Percentiles rank a stretch among this genome's conserved stretches.
These are phyloP conservation scores for Boletus insuetus DNA, from an alignment of 768 basidiomycete genomes.

Conservation along the genomic window DNA sequence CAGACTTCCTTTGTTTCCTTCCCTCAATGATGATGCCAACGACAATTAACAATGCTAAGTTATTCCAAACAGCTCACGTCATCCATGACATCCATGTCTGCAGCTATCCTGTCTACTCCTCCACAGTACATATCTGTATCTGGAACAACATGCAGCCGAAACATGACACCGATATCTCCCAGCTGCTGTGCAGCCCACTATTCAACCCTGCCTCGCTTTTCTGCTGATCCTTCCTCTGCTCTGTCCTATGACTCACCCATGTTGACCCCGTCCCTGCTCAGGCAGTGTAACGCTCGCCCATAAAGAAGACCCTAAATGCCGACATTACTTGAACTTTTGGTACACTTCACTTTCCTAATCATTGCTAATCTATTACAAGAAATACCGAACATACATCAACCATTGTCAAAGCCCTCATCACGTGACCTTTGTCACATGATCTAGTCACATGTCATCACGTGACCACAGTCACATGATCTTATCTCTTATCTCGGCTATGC, in stretches of 20 bases:
- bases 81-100: slow-evolving; percentile 20
- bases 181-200: slow-evolving; percentile 31
- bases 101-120: slow-evolving; percentile 31
- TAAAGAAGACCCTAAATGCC: no score
- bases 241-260: slow-evolving; percentile 53
- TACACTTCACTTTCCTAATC: no score
- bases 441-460: no score
- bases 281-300: no score
- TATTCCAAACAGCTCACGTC: slow-evolving; percentile 4
- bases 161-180: slow-evolving; percentile 31
- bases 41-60: slow-evolving; percentile 8
- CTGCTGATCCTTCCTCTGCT: slow-evolving; percentile 18
- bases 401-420: no score
- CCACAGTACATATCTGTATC: slow-evolving; percentile 36
- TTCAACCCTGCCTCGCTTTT: slow-evolving; percentile 34
- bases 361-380: no score
- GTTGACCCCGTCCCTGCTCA: slow-evolving; percentile 63
- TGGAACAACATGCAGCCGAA: slow-evolving; percentile 29
- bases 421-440: no score
- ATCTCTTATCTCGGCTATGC: no score
- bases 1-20: slow-evolving; percentile 13
- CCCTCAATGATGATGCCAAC: slow-evolving; percentile 17
- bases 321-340: no score
- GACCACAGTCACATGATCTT: no score
- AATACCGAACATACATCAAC: no score